Evolutionary conservation across 768 basidiomycete genomes (phyloP).

Genomic region (Clitopilus passeckerianus): DNA sequence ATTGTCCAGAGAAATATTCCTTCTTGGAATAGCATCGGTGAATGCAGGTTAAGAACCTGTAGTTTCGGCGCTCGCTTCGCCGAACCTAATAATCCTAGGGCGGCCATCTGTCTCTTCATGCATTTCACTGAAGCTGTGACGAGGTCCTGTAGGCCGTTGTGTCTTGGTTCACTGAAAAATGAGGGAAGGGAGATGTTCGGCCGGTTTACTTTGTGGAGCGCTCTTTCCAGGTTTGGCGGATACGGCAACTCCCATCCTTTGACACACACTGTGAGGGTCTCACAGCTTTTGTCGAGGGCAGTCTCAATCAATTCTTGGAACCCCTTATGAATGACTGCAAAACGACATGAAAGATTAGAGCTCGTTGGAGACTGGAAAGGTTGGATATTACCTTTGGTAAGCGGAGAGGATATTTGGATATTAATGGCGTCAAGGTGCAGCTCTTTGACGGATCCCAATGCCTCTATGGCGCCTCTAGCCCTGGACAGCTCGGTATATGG

Average conservation of each 20-base stretch:
- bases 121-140: neutral
- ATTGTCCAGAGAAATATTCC: conserved; percentile 17
- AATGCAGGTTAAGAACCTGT: conserved; percentile 17
- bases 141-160: neutral
- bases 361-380: neutral
- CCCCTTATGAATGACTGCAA: neutral
- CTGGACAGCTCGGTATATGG: neutral
- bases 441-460: conserved; percentile 2
- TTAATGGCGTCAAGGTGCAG: conserved; percentile 7
- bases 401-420: neutral
- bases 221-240: neutral
- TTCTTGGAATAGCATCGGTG: conserved; percentile 16
- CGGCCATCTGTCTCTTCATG: neutral
- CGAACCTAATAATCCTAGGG: neutral
- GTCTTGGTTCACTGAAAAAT: neutral
- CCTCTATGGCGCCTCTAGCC: neutral
- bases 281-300: conserved; percentile 6
- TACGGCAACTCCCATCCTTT: neutral
- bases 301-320: conserved; percentile 1
- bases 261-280: conserved; percentile 6
- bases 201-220: neutral
- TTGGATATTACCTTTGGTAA: neutral
- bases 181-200: neutral
- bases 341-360: neutral
- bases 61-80: neutral